Conservation (phyloP, 306 rosid species). For the Cicer cuneatum region DNA sequence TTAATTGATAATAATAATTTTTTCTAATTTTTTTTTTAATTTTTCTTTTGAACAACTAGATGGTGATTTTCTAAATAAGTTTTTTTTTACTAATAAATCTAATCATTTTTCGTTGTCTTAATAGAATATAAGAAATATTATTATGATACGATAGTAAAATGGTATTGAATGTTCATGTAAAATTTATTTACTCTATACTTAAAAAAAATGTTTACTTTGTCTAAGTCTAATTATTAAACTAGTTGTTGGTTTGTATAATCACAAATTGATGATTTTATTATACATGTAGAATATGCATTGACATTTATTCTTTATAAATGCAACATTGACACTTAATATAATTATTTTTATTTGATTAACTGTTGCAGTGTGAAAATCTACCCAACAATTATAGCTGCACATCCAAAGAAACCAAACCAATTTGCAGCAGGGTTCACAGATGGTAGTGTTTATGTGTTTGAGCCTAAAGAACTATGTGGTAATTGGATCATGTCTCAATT, state of each 20-base stretch:
- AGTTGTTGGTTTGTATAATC: neutral
- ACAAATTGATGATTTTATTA: neutral
- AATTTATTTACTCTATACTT: too few species aligned
- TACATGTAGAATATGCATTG: neutral
- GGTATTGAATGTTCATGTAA: too few species aligned
- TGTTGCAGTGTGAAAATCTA: conserved; percentile 32
- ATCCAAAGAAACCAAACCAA: conserved; percentile 46
- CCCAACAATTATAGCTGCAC: conserved; percentile 44
- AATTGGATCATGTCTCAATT: conserved; percentile 13
- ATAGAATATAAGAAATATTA: too few species aligned
- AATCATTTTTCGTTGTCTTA: too few species aligned
- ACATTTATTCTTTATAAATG: neutral
- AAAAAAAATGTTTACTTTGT: neutral
- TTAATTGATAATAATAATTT: too few species aligned
- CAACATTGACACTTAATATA: neutral
- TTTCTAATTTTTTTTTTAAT: too few species aligned
- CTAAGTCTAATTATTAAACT: neutral
- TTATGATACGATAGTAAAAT: too few species aligned
- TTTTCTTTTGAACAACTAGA: too few species aligned
- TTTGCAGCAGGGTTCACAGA: conserved; percentile 42
- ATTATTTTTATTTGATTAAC: neutral
- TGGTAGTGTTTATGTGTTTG: conserved; percentile 44
- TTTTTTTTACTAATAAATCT: too few species aligned
- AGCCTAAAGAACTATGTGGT: conserved; percentile 33
- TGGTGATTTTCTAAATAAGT: too few species aligned